Base-by-base conservation (phyloP, 768 basidiomycete genomes). In the Lanmaoa pseudosensibilis region DNA sequence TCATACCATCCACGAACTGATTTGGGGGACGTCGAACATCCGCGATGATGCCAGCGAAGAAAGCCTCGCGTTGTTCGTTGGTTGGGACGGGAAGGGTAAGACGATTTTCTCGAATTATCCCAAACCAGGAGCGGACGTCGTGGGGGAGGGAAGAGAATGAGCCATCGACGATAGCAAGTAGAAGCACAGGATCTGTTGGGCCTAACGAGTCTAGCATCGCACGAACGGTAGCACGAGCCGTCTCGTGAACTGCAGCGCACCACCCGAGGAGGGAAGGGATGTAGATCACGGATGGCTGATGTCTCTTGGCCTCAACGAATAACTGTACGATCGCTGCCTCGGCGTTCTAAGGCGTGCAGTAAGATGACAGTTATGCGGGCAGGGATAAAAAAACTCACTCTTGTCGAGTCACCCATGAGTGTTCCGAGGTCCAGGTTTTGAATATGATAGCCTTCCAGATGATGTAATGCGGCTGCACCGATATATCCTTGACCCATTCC, bases 291-390 rank as follows among this genome's bases (percentile, higher is more conserved):
- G 94, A 94, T 0, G 97, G 97, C 64, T 96, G 94, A 69, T 97
- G 92, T 27, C 96, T 86, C 69, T 98, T 98, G 1, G 96, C 97
- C 71, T 99, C 97, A 21, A 95, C 82, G 66, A 99, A 98, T 18
- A 97, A 79, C 64, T 98, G 95, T 5, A 98, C 93, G 52, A 98
- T 86, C 2, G 92, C 88, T 1, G 97, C 92, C 73, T 99, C 97
- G 5, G 85, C 74, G 1, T 92, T 92, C 94, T 96, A 52, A 7
- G 30, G 36, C 30, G 44, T 15, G 36, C 40, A 46, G 54, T 47
- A 36, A 62, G 54, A 57, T n/a, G 38, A 46, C 18, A 1, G 11
- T 19, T 18, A 18, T 7, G 38, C 19, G 1, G 7, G 45, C 19
- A 33, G 48, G n/a, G 34, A 16, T 30, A 38, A 10, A 38, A 45